Evolutionary conservation across 495 filamentous ascomycete species (phyloP).

Genomic region (Wilcoxina mikolae): DNA sequence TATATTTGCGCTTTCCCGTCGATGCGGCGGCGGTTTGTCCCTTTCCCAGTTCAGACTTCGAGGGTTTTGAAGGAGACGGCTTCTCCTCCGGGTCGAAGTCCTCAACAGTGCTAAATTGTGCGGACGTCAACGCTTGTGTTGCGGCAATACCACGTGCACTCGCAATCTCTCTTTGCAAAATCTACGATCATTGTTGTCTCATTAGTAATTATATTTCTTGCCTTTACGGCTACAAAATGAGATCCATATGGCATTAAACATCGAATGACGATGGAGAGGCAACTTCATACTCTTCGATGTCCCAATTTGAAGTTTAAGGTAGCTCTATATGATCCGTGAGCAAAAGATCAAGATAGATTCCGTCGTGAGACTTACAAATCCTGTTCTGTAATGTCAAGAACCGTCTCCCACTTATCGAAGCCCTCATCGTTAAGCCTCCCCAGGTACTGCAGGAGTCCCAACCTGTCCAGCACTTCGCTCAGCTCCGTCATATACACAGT

Average conservation of each 20-base stretch:
- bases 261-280: slow-evolving; percentile 2
- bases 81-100: slow-evolving; percentile 27
- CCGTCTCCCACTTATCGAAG: slow-evolving; percentile 68
- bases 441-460: slow-evolving; percentile 61
- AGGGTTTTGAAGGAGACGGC: slow-evolving; percentile 15
- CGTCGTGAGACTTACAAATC: slow-evolving; percentile 45
- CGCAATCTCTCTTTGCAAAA: slow-evolving; percentile 39
- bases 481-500: slow-evolving; percentile 44
- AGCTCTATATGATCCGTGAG: slow-evolving; percentile 36
- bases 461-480: slow-evolving; percentile 45
- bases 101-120: slow-evolving; percentile 17
- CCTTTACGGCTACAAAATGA: neutral
- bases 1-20: slow-evolving; percentile 54
- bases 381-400: slow-evolving; percentile 64
- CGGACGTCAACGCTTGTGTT: slow-evolving; percentile 28
- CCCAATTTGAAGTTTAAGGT: slow-evolving; percentile 58
- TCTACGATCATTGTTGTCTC: slow-evolving; percentile 10
- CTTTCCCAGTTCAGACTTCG: slow-evolving; percentile 22
- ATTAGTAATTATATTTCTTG: slow-evolving; percentile 5
- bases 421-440: slow-evolving; percentile 54
- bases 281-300: slow-evolving; percentile 51
- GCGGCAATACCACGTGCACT: slow-evolving; percentile 40
- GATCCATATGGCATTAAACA: neutral
- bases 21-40: slow-evolving; percentile 13
- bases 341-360: slow-evolving; percentile 11